Evolutionary conservation across 2,329 filamentous ascomycete species (phyloP).

Genomic region (Alternaria rosae): DNA sequence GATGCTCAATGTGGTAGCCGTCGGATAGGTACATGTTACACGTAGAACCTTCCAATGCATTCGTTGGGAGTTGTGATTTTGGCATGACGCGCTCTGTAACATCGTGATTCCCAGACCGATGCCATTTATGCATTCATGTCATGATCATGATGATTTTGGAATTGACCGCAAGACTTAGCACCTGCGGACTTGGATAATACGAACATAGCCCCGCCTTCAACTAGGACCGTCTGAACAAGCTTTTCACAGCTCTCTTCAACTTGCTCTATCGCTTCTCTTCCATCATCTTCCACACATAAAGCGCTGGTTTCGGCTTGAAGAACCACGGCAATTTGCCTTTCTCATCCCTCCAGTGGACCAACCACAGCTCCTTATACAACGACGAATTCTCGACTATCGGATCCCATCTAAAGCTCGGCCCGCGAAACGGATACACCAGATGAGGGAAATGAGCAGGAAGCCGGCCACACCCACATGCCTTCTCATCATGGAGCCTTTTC

Average conservation of each 20-base stretch:
- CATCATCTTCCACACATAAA: neutral
- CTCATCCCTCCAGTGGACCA: neutral
- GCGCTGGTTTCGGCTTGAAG: neutral
- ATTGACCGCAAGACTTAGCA: neutral
- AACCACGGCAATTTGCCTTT: neutral
- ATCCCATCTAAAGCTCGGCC: neutral
- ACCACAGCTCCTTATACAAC: neutral
- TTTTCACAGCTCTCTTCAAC: neutral
- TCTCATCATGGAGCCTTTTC: slow-evolving; percentile 3
- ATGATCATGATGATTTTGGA: neutral
- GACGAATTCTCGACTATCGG: neutral
- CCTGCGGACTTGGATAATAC: neutral
- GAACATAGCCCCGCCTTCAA: neutral
- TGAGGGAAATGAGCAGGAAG: neutral
- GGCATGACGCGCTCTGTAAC: neutral
- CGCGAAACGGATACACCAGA: neutral
- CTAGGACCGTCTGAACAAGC: neutral
- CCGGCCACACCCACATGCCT: neutral
- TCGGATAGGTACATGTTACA: neutral
- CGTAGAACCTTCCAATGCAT: neutral
- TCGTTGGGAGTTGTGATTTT: neutral
- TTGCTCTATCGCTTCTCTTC: neutral
- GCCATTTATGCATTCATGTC: neutral
- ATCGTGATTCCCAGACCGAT: neutral
- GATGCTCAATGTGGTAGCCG: neutral